phyloP scores from a whole-genome alignment of 176 grass and related monocot genomes.

The Microstegium vimineum region DNA sequence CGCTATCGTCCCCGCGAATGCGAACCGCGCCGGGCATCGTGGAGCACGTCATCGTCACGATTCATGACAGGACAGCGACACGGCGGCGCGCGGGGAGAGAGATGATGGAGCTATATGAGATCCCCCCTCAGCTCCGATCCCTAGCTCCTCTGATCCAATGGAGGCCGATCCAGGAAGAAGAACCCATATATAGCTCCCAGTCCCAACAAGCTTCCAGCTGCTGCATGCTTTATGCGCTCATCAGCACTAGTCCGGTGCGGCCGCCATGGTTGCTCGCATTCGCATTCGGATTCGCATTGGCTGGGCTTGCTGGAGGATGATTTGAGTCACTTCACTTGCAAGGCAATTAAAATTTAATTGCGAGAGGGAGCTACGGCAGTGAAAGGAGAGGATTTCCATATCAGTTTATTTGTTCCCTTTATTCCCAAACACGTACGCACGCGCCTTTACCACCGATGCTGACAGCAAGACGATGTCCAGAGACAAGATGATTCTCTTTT shows the following conservation, averaged over 20 bases:
- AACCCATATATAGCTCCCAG: neutral
- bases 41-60: neutral
- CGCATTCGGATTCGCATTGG: no score
- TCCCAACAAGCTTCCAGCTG: no score
- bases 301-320: no score
- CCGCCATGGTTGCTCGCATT: no score
- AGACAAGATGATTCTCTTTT: neutral
- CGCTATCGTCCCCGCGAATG: neutral
- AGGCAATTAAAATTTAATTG: constrained; percentile 1
- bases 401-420: neutral
- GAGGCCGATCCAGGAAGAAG: neutral
- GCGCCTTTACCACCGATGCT: constrained; percentile 21
- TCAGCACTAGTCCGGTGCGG: no score
- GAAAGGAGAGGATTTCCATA: neutral
- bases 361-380: neutral
- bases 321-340: no score
- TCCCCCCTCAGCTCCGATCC: no score
- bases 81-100: neutral
- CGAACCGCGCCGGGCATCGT: neutral
- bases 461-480: neutral
- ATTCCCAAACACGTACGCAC: neutral
- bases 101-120: no score
- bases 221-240: no score
- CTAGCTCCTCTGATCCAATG: no score
- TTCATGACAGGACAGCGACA: neutral